Evolutionary conservation across 768 basidiomycete genomes (phyloP), one percentile per base, ranked within the genome.

Genomic region (Russula griseocarnosa): DNA sequence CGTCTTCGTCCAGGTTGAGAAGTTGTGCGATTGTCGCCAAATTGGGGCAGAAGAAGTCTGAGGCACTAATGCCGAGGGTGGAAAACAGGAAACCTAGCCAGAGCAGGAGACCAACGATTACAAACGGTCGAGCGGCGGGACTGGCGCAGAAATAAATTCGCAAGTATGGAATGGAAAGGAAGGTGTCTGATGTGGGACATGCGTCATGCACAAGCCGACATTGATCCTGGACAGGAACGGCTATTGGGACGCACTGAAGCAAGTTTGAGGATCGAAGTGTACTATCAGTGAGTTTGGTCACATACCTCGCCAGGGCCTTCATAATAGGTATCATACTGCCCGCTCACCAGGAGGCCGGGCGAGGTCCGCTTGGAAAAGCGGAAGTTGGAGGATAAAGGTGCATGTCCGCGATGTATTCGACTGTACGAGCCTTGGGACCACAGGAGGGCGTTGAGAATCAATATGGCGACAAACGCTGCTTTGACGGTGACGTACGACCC

Each of bases 11-110:
- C 46, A 99, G 76, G 0, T 94, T 90, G 5, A 99, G 83, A 4
- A 91, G 77, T 55, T 87, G 83, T 0, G 96, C 86, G 36, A 98
- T 88, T 1, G 95, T 92, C 0, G 90, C 89, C 20, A 99, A 82
- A 74, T 99, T 98, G 1, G 95, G 95, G 57, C 91, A 94, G 81
- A 98, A 98, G 77, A 98, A 98, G 75, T 98, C 96, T 20, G 94
- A 90, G 6, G 95, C 94, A 67, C 87, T 88, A 73, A 97, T 97
- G 5, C 94, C 94, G 40, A 98, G 87, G 40, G 91, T 95, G 24
- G 94, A 94, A 78, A 99, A 98, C 59, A 99, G 86, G 79, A 98
- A 97, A 30, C 86, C 68, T 20, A 94, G 82, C 93, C 93, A 96
- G 24, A 88, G 49, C 11, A 91, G 66, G 66, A 94, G 82, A 46